Evolutionary conservation across 305 asterid genomes (phyloP).

Genomic region (Fraxinus velutina): DNA sequence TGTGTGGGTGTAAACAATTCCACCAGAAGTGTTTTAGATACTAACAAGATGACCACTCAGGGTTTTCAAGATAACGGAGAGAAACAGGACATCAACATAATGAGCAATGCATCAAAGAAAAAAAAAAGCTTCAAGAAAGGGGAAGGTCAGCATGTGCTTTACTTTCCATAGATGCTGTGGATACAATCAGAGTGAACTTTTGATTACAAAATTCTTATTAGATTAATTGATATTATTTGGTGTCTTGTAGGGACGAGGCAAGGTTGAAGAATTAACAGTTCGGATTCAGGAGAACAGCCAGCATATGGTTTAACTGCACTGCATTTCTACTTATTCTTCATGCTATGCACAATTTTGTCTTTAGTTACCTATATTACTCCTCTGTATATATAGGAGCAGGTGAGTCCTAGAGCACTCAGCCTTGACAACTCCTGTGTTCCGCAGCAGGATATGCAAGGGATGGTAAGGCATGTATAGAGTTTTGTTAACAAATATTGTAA

Average conservation of each 20-base stretch:
- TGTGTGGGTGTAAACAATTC: slow-evolving; percentile 34
- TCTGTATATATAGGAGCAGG: slow-evolving; percentile 27
- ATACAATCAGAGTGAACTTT: slow-evolving; percentile 1
- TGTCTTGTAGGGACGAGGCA: slow-evolving; percentile 27
- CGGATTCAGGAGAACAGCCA: slow-evolving; percentile 29
- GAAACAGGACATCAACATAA: slow-evolving; percentile 19
- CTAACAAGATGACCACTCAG: slow-evolving; percentile 26
- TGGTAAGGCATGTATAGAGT: slow-evolving; percentile 25
- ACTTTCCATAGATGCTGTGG: neutral
- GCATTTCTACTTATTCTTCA: slow-evolving; percentile 16
- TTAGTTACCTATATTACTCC: slow-evolving; percentile 2
- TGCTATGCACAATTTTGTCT: neutral
- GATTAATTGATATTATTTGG: slow-evolving; percentile 7
- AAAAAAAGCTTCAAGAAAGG: neutral
- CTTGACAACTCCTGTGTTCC: slow-evolving; percentile 25
- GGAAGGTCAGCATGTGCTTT: neutral
- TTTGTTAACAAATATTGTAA: slow-evolving; percentile 2
- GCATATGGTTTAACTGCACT: slow-evolving; percentile 30
- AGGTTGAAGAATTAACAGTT: slow-evolving; percentile 25
- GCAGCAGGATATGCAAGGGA: slow-evolving; percentile 33
- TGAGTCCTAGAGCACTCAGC: slow-evolving; percentile 25
- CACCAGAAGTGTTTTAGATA: slow-evolving; percentile 17
- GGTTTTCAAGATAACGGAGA: slow-evolving; percentile 16
- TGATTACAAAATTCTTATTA: neutral
- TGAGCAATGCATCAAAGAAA: slow-evolving; percentile 20